Evolutionary conservation across 371 early-diverging fungal genomes (phyloP), one percentile per base, ranked within the genome.

Genomic region (Choanephora cucurbitarum): DNA sequence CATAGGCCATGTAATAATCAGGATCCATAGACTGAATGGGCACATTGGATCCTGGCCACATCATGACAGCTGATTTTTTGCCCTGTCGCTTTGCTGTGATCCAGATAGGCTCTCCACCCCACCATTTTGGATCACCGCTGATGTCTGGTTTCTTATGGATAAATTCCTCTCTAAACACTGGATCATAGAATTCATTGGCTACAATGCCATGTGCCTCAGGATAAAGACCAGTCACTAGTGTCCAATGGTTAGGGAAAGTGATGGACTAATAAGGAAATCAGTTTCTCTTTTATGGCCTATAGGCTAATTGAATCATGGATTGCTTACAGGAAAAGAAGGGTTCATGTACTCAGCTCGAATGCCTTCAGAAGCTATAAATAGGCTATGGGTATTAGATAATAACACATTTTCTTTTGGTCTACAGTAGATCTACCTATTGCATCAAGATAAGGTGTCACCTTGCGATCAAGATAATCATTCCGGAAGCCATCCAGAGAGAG

Each of bases 181-280:
- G 84, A 67, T 95, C 97, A 58, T 81, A 91, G 64, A 96, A 97
- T 28, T 75, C 79, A 69, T 97, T 96, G 45, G 84, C 87, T 1
- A 97, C 91, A 60, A 97, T 96, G 5, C 97, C 98, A 60, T 97
- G 97, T 4, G 81, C 72, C 44, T 91, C 90, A 0, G 98, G 96
- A 62, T 89, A 91, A 43, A 96, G 66, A 6, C 98, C 98, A 1
- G 98, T 96, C 1, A 77, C 91, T 18, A 97, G 66, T 2, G 95
- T 83, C 72, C 92, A 96, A 66, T 97, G 97, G 73, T 97, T 97
- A 5, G 97, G 92, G 59, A 95, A 96, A 0, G 97, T 97, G 33
- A 90, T 72, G 14, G 80, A 65, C 82, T 82, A 49, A n/a, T n/a
- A n/a, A n/a, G n/a, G n/a, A n/a, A n/a, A n/a, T n/a, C n/a, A n/a